Conservation (phyloP, 108 stramenopile species). For the Mediolabrus comicus region DNA sequence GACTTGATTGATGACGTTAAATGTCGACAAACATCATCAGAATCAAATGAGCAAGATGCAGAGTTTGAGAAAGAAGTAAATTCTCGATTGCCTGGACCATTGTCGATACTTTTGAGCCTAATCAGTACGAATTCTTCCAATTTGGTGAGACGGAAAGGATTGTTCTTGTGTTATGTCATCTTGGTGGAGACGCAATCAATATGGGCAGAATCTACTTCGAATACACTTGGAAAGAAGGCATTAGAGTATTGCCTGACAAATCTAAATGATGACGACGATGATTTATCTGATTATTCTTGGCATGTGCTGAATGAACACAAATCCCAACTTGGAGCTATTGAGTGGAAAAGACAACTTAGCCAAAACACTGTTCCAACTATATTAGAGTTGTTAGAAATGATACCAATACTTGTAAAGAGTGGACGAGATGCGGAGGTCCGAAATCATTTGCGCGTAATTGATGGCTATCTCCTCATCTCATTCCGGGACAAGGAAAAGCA, state of each 20-base stretch:
- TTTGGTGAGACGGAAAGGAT: conserved; percentile 28
- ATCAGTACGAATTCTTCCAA: conserved; percentile 15
- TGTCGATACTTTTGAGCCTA: conserved; percentile 31
- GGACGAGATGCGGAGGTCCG: conserved; percentile 36
- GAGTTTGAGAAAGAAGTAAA: conserved; percentile 43
- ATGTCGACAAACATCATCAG: neutral
- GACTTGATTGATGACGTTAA: neutral
- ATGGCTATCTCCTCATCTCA: conserved; percentile 46
- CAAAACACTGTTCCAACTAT: conserved; percentile 29
- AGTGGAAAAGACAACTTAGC: conserved; percentile 32
- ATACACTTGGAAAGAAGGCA: conserved; percentile 22
- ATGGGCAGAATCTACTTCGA: conserved; percentile 27
- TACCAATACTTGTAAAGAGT: conserved; percentile 38
- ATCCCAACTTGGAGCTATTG: conserved; percentile 1
- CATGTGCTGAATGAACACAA: conserved; percentile 17
- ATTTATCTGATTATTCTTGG: neutral
- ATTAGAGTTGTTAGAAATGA: conserved; percentile 36
- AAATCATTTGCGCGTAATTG: conserved; percentile 32
- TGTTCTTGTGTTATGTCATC: conserved; percentile 22
- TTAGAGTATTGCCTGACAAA: conserved; percentile 43
- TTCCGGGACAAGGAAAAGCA: conserved; percentile 9
- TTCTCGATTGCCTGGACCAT: conserved; percentile 37
- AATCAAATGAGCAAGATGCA: neutral
- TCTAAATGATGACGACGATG: conserved; percentile 13
- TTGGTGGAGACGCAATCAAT: conserved; percentile 29